phyloP scores from a whole-genome alignment of 768 basidiomycete species.

The Kwoniella dendrophila region DNA sequence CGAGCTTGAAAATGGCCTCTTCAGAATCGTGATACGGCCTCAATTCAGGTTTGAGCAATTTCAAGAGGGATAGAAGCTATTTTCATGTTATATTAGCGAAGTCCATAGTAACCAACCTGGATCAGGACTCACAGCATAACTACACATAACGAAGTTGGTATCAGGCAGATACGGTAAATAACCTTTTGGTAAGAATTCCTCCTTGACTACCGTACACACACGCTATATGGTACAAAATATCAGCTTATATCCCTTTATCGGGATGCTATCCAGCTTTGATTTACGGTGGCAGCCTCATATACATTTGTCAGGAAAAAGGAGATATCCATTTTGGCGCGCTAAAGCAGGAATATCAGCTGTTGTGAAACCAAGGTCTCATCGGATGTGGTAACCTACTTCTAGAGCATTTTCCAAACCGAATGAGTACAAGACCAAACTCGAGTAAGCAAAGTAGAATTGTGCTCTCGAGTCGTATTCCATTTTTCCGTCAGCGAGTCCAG shows the following conservation, averaged over 20 bases:
- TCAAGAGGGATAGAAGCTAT: conserved; percentile 76
- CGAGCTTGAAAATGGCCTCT: conserved; percentile 46
- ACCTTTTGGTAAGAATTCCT: conserved; percentile 74
- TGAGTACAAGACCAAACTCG: conserved; percentile 80
- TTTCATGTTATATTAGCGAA: background rate
- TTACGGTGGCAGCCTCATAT: conserved; percentile 51
- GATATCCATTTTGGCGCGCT: conserved; percentile 52
- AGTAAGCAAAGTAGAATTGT: conserved; percentile 81
- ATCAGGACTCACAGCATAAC: conserved; percentile 72
- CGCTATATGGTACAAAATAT: conserved; percentile 13
- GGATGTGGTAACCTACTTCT: conserved; percentile 58
- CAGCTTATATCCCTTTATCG: background rate
- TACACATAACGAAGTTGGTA: conserved; percentile 84
- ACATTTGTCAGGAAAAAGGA: conserved; percentile 55
- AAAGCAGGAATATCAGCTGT: conserved; percentile 5
- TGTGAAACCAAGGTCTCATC: background rate
- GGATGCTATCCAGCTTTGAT: background rate
- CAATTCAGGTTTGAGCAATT: conserved; percentile 63
- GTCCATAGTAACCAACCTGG: background rate
- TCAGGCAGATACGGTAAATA: conserved; percentile 83
- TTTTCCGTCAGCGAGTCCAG: conserved; percentile 16
- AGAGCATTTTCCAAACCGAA: conserved; percentile 97
- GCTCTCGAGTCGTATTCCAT: conserved; percentile 52
- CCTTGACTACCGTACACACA: conserved; percentile 64
- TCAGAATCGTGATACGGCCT: conserved; percentile 44